Evolutionary conservation across 495 filamentous ascomycete genomes (phyloP), one percentile per base, ranked within the genome.

Genomic region (Neurospora discreta): DNA sequence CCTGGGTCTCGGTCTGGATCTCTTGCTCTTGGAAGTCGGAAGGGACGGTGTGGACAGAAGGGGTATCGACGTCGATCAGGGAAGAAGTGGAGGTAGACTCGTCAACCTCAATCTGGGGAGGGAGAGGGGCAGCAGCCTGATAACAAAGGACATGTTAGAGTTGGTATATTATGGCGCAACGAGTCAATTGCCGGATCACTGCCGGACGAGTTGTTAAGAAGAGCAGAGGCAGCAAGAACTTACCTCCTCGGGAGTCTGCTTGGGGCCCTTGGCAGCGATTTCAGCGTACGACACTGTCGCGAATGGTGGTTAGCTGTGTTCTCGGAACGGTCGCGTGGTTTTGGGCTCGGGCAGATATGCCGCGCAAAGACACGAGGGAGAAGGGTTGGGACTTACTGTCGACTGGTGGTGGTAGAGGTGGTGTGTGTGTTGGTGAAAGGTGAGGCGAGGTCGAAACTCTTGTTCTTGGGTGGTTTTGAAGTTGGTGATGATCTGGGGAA

Each of bases 51-150:
- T 84, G 85, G 69, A 94, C 85, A 69, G 92, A 90, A 15, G 90
- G 90, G 2, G 85, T 83, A 82, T 94, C 91, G 74, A 94, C 91
- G 79, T 95, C 92, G 78, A 94, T 83, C 60, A 95, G 86, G 40
- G 88, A 92, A 13, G 86, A 80, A 16, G 82, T 80, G 75, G 86
- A 87, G 70, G 85, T 84, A 18, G 85, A 79, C 76, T 90, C 87
- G 71, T 85, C 85, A 73, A 85, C 82, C 75, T 89, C 84, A 74
- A 95, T 75, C 76, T 89, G 80, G 5, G 90, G 88, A 7, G 88
- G 82, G 74, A 85, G 92, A 84, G 75, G 92, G 85, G 80, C 91
- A 80, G 80, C 91, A 87, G 84, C 84, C 84, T 86, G 72, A 42
- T 39, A 67, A 23, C 39, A 26, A 43, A 36, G 52, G 23, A 39